A percentile compares a stretch with the other conserved stretches of the same genome.
Evolutionary conservation across 2,329 filamentous ascomycete genomes (phyloP).

Genomic region (Ilyonectria mors-panacis): DNA sequence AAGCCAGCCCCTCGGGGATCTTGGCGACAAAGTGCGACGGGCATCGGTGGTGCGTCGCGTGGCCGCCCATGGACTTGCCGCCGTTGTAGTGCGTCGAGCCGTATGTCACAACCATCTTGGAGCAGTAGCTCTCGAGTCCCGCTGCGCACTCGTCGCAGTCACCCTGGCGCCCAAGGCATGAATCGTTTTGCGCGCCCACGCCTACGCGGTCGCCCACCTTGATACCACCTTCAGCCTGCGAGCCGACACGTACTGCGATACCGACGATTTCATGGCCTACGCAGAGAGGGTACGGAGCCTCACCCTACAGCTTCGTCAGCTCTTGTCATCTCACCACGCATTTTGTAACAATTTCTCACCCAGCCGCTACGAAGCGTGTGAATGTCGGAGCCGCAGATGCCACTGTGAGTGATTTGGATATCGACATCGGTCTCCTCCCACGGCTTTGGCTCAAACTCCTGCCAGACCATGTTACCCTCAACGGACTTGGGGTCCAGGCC

Average conservation of each 20-base stretch:
- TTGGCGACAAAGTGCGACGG: slow-evolving; percentile 64
- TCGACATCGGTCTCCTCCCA: slow-evolving; percentile 77
- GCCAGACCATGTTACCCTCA: slow-evolving; percentile 68
- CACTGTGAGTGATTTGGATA: slow-evolving; percentile 75
- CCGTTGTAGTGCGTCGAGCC: slow-evolving; percentile 53
- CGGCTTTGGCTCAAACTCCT: slow-evolving; percentile 71
- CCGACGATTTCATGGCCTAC: slow-evolving; percentile 79
- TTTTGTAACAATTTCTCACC: slow-evolving; percentile 45
- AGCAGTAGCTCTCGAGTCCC: slow-evolving; percentile 61
- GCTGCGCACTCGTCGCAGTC: slow-evolving; percentile 59
- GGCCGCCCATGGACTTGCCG: slow-evolving; percentile 64
- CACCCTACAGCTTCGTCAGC: slow-evolving; percentile 7
- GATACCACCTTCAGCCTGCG: slow-evolving; percentile 61
- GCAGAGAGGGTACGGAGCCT: slow-evolving; percentile 60
- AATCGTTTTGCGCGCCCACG: slow-evolving; percentile 72
- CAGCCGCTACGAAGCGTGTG: slow-evolving; percentile 71
- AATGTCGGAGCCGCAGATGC: slow-evolving; percentile 74
- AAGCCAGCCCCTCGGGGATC: slow-evolving; percentile 60
- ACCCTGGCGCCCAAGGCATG: slow-evolving; percentile 63
- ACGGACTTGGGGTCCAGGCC: slow-evolving; percentile 57
- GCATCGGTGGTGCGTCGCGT: slow-evolving; percentile 54
- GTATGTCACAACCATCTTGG: slow-evolving; percentile 66
- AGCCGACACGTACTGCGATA: slow-evolving; percentile 68
- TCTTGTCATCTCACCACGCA: neutral
- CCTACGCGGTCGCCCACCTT: slow-evolving; percentile 75